Evolutionary conservation across 495 filamentous ascomycete species (phyloP), one percentile per base, ranked within the genome.

Genomic region (Annulohypoxylon nitens): DNA sequence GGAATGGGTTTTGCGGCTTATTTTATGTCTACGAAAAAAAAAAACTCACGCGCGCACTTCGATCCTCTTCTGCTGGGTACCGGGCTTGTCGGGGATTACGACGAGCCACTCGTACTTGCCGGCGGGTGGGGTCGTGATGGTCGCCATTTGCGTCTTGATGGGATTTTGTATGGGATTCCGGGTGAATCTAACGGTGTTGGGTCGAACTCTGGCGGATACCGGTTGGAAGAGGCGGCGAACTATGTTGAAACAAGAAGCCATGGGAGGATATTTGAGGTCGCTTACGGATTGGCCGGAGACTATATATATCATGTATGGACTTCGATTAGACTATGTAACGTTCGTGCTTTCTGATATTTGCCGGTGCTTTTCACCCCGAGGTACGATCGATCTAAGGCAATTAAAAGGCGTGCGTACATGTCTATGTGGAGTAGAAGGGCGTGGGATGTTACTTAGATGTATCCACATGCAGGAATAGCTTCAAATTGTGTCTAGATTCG

Each of bases 101-200:
- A 94, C 91, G 9, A 98, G 86, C 90, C 91, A 98, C 81, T 98
- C 94, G 64, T 86, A 83, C 81, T 91, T 90, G 69, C 69, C 75
- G 25, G 72, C 61, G 11, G 76, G 58, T 23, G 76, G 65, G 37
- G 67, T 58, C 4, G 75, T 54, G 48, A 71, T 58, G n/a, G 82
- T 75, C 12, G 85, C 78, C 85, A 87, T 87, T 69, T 77, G 80
- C 55, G 73, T 63, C 39, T 69, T 60, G 50, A 67, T 23, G 69
- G 62, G 71, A 60, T 51, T 18, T 2, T 50, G 75, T 39, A 66
- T 20, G 69, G 61, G 69, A 59, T 53, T 20, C 4, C 57, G 75
- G 25, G 66, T n/a, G 58, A 73, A 59, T 64, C 51, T 71, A 43
- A 14, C 47, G 60, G 45, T 58, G 71, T 16, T 54, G 61, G 64